Base-by-base conservation (phyloP, 805 yeast genomes). In the Saturnispora mendoncae region DNA sequence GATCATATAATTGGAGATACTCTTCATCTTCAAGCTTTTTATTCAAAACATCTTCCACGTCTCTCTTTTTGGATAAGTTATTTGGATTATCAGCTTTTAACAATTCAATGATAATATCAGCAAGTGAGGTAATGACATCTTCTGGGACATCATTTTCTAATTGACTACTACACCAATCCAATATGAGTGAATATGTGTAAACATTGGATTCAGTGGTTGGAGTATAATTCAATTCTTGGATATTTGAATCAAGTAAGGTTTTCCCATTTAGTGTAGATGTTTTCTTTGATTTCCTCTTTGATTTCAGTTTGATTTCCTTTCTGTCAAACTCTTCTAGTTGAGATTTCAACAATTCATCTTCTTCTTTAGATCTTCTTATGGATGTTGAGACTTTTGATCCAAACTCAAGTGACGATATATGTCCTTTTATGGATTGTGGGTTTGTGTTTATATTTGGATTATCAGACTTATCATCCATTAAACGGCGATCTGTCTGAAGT, bases 91-190 rank as follows among this genome's bases (percentile, higher is more conserved):
- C 76, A 38, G 67, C 65, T 50, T 73, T 77, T 45, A 82, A 51
- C 1, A 71, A 59, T 47, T 73, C 80, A 30, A 84, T 51, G 0
- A 79, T 54, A 3, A 79, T 64, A 55, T 84, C 92, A 2, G 85
- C 75, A 4, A 87, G 84, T 3, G 92, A 80, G 17, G 77, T 56
- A 2, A 86, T 68, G 2, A 78, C 73, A 33, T 77, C 84, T 42
- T 82, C 86, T 7, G 88, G 75, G n/a, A 84, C 74, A 56, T 87
- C 97, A 37, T 67, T 68, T 10, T 80, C 82, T 30, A 83, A 60
- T 14, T 67, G 64, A 2, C 62, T 56, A 5, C 72, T 67, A 4
- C 83, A 73, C 76, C 84, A 76, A 0, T 72, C 57, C 45, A 81
- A 60, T n/a, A 86, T 65, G 33, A 66, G 55, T 33, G 76, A 80